These are phyloP conservation scores for Neurospora sp. DNA, from an alignment of 495 filamentous ascomycete species.

Conservation along the genomic window DNA sequence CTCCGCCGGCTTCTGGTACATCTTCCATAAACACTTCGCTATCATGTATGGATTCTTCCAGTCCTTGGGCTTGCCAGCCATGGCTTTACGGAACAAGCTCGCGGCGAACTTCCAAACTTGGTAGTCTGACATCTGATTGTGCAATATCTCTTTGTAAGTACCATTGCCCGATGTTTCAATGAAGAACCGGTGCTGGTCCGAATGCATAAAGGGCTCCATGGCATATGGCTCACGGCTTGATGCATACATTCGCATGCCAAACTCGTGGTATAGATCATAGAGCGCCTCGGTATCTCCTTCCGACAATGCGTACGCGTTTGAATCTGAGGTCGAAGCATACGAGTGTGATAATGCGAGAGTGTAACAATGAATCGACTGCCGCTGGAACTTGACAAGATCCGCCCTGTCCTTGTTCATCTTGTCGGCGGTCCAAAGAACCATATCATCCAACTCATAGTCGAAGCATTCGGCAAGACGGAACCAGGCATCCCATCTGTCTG, in stretches of 20 bases:
- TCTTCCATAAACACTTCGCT: constrained; percentile 94
- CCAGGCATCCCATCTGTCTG: constrained; percentile 91
- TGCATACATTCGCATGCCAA: constrained; percentile 80
- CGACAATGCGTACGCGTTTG: constrained; percentile 24
- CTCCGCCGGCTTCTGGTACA: constrained; percentile 56
- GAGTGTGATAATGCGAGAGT: constrained; percentile 72
- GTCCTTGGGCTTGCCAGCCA: constrained; percentile 61
- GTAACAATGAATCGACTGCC: constrained; percentile 85
- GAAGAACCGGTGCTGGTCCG: constrained; percentile 67
- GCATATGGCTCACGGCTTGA: constrained; percentile 84
- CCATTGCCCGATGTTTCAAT: constrained; percentile 54
- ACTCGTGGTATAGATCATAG: constrained; percentile 79
- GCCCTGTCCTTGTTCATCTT: constrained; percentile 79
- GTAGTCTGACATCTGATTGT: constrained; percentile 61
- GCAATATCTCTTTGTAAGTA: constrained; percentile 66
- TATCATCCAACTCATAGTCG: constrained; percentile 84
- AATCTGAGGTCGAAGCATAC: constrained; percentile 52
- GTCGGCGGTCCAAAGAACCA: constrained; percentile 88
- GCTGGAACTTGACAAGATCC: constrained; percentile 66
- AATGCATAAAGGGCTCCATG: constrained; percentile 73
- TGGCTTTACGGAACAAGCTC: constrained; percentile 65
- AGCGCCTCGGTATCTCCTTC: constrained; percentile 56
- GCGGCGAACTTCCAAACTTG: constrained; percentile 81
- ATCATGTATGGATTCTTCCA: constrained; percentile 92
- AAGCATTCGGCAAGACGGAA: constrained; percentile 87